Conservation (phyloP, 371 early-diverging fungal species). For the Mucor saturninus region DNA sequence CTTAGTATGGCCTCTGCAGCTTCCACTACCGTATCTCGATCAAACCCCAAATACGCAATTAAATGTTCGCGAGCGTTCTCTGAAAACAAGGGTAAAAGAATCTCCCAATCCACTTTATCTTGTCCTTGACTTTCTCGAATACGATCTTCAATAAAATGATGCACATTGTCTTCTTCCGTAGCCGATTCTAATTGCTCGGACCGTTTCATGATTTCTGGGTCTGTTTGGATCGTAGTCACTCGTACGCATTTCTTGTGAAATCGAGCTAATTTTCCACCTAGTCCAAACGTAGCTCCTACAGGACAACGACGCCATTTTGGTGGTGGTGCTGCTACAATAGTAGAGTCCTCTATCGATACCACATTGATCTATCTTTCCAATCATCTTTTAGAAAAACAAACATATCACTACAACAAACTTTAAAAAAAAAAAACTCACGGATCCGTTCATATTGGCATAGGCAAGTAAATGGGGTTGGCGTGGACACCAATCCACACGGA, state of each 20-base stretch:
- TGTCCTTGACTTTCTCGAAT: constrained; percentile 37
- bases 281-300: constrained; percentile 88
- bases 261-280: constrained; percentile 85
- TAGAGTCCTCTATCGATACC: background rate
- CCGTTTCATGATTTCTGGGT: constrained; percentile 67
- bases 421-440: constrained; percentile 39
- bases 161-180: constrained; percentile 44
- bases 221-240: constrained; percentile 61
- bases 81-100: constrained; percentile 78
- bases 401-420: no score
- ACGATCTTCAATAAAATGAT: constrained; percentile 56
- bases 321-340: constrained; percentile 64
- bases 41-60: constrained; percentile 84
- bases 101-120: constrained; percentile 77
- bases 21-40: constrained; percentile 59
- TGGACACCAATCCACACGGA: constrained; percentile 91
- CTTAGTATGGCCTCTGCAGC: background rate
- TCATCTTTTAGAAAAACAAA: no score
- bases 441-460: constrained; percentile 89
- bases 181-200: constrained; percentile 69
- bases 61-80: constrained; percentile 83
- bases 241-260: constrained; percentile 27
- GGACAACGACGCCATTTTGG: constrained; percentile 91
- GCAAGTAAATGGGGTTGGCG: constrained; percentile 85
- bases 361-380: background rate